Evolutionary conservation across 257 asterid species (phyloP), one percentile per base, ranked within the genome.

Genomic region (Cruciata laevipes): DNA sequence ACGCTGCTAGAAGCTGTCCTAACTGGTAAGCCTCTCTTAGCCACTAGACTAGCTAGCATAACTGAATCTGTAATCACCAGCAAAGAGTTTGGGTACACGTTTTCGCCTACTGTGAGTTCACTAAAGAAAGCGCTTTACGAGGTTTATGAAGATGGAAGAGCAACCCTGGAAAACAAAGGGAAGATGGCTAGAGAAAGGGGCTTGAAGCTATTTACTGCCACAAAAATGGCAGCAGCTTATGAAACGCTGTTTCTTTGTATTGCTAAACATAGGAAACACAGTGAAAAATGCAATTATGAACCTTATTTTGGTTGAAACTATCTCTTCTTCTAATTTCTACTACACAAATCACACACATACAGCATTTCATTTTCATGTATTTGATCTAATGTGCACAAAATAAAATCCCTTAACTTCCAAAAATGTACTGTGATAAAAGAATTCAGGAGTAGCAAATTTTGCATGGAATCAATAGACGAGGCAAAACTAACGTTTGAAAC

Each of bases 201-300:
- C 20, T 63, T 85, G 69, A 75, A 76, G 69, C 64, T 86, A 73
- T 89, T 85, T 56, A 80, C 89, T 30, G 95, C 92, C 56, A 76
- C 81, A 35, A 89, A 79, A 74, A 89, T 89, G 96, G 90, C 84
- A 23, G 82, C 84, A n/a, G 96, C 96, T 3, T 89, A 89, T 56
- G 96, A 89, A 71, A 85, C 87, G 71, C 75, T 89, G 10, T 86
- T 89, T 75, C 75, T 86, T 67, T 89, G 96, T 66, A 82, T 89
- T n/a, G 81, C 90, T 25, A 66, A 69, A 30, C 64, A 62, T 65
- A 70, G 65, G 56, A 68, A 73, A 37, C 55, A 72, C 69, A 55
- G 66, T 37, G 63, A 71, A 5, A 61, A 58, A 64, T 83, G 88
- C 61, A 63, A 30, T 7, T 73, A 69, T 60, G 63, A 21, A 40